phyloP scores from a whole-genome alignment of 257 asterid species.

The Catharanthus roseus region DNA sequence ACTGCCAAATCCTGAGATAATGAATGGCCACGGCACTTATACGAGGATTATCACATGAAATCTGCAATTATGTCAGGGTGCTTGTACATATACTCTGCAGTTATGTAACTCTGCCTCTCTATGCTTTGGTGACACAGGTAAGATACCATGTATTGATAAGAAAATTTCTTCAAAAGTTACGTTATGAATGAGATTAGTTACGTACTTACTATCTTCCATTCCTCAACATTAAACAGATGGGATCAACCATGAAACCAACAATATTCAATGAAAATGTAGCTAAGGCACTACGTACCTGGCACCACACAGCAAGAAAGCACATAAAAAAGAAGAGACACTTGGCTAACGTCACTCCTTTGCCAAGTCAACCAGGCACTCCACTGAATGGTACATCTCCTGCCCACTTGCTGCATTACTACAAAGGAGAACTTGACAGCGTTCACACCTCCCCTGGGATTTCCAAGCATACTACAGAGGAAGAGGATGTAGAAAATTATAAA shows the following conservation, averaged over 20 bases:
- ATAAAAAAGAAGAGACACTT: conserved; percentile 29
- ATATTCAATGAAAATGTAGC: conserved; percentile 52
- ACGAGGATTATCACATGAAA: neutral
- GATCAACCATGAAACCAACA: conserved; percentile 56
- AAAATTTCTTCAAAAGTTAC: neutral
- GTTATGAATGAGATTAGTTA: neutral
- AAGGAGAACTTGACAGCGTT: conserved; percentile 18
- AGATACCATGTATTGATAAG: neutral
- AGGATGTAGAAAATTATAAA: conserved; percentile 19
- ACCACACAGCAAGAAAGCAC: conserved; percentile 45
- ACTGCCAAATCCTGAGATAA: conserved; percentile 17
- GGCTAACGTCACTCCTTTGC: conserved; percentile 20
- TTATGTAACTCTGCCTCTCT: conserved; percentile 61
- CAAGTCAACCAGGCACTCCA: conserved; percentile 43
- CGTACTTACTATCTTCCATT: neutral
- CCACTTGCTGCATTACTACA: conserved; percentile 30
- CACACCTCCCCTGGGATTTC: conserved; percentile 15
- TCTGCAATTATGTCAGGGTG: conserved; percentile 30
- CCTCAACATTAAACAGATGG: conserved; percentile 38
- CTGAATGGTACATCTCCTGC: conserved; percentile 26
- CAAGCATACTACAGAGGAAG: conserved; percentile 11
- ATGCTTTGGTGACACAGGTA: conserved; percentile 67
- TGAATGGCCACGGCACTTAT: no score
- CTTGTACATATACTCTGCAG: conserved; percentile 56
- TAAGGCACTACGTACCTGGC: conserved; percentile 47